phyloP scores from a whole-genome alignment of 2,329 filamentous ascomycete species.

The Colletotrichum shisoi region DNA sequence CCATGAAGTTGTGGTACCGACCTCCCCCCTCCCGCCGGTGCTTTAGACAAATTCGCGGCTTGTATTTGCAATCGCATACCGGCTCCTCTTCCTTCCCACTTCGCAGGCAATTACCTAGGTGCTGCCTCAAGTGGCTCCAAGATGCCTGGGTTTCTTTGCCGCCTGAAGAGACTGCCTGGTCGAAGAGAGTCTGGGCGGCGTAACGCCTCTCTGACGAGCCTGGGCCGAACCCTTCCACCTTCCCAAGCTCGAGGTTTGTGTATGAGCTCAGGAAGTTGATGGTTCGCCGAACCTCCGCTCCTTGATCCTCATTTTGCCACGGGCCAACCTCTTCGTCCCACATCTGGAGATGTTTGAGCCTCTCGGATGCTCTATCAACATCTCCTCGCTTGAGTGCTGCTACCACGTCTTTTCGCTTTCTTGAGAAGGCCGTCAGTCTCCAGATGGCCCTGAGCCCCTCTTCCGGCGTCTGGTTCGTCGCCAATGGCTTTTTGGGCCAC shows the following conservation, averaged over 20 bases:
- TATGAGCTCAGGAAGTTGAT: conserved; percentile 27
- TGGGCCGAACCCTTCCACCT: not conserved
- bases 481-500: not conserved
- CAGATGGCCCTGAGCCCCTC: conserved; percentile 11
- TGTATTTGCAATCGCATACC: conserved; percentile 19
- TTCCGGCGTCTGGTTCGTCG: not conserved
- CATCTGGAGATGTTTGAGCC: conserved; percentile 7
- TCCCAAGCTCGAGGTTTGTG: conserved; percentile 8
- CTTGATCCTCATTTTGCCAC: conserved; percentile 11
- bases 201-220: not conserved
- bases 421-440: conserved; percentile 29
- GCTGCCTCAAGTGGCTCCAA: conserved; percentile 7
- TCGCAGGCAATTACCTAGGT: not conserved
- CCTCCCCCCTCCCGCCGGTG: not conserved
- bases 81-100: not conserved
- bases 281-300: conserved; percentile 17
- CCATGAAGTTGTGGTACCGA: conserved; percentile 31
- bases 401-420: conserved; percentile 21
- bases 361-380: not conserved
- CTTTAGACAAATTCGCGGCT: conserved; percentile 12
- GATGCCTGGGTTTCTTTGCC: not conserved
- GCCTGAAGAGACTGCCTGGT: not conserved
- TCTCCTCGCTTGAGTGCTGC: conserved; percentile 14
- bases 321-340: not conserved
- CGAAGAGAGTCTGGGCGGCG: not conserved